A percentile compares a stretch with the other conserved stretches of the same genome.
phyloP scores from a whole-genome alignment of 306 rosid species.

The Prinsepia uniflora region DNA sequence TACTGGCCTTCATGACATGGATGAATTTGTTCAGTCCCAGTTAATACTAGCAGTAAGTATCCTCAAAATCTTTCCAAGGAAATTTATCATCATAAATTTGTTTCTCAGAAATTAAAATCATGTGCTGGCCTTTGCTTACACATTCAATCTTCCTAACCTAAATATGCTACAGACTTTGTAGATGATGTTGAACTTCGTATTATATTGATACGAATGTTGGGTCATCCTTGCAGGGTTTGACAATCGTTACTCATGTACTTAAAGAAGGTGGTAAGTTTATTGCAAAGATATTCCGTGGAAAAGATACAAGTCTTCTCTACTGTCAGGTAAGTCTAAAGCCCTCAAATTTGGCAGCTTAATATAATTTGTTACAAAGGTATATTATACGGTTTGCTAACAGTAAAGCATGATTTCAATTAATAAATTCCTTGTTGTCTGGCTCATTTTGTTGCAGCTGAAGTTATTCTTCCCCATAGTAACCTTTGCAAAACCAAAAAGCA shows the following conservation, averaged over 20 bases:
- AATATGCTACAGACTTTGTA: background rate
- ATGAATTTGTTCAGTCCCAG: slow-evolving; percentile 96
- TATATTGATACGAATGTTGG: slow-evolving; percentile 27
- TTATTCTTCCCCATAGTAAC: slow-evolving; percentile 85
- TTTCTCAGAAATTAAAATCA: background rate
- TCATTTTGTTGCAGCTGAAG: slow-evolving; percentile 67
- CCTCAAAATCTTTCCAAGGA: background rate
- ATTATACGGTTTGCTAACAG: background rate
- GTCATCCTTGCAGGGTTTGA: slow-evolving; percentile 68
- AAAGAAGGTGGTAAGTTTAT: slow-evolving; percentile 94
- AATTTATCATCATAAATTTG: background rate
- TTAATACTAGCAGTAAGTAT: slow-evolving; percentile 87
- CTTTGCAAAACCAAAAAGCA: slow-evolving; percentile 91
- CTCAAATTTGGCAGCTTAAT: slow-evolving; percentile 10
- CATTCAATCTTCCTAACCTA: background rate
- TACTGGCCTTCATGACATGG: slow-evolving; percentile 99
- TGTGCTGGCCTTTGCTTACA: background rate
- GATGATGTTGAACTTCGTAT: slow-evolving; percentile 4
- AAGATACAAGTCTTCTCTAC: slow-evolving; percentile 89
- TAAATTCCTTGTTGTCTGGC: background rate
- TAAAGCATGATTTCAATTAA: background rate
- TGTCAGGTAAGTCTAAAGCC: slow-evolving; percentile 60
- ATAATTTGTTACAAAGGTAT: slow-evolving; percentile 4
- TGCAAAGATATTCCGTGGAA: slow-evolving; percentile 95
- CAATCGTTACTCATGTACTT: slow-evolving; percentile 85